Conservation (phyloP, 1,284 basidiomycete species). For the Agroathelia rolfsii region DNA sequence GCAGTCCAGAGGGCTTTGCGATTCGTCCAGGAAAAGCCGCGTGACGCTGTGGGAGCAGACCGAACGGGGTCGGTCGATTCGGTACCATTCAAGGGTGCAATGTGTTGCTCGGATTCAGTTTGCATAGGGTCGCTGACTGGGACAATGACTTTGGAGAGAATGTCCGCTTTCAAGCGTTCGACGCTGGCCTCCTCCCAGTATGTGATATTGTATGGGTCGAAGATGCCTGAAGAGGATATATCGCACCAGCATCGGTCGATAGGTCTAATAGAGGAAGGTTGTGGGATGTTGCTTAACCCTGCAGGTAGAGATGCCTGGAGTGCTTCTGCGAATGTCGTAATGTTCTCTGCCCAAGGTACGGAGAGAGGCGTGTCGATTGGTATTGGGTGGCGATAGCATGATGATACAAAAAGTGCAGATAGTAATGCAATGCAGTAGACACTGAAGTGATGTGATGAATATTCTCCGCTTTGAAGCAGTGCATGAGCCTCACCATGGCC, state of each 20-base stretch:
- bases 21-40: not conserved
- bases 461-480: conserved; percentile 5
- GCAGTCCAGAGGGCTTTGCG: conserved; percentile 1
- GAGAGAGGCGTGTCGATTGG: conserved; percentile 51
- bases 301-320: conserved; percentile 32
- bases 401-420: conserved; percentile 67
- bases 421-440: conserved; percentile 78
- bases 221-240: conserved; percentile 44
- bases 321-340: conserved; percentile 60
- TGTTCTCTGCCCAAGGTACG: conserved; percentile 52
- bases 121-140: too few species aligned
- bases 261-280: conserved; percentile 45
- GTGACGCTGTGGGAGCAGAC: not conserved
- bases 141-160: too few species aligned
- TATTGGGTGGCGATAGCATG: conserved; percentile 78
- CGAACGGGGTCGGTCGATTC: not conserved
- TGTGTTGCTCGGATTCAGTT: conserved; percentile 1
- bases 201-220: conserved; percentile 64
- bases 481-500: conserved; percentile 53
- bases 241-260: conserved; percentile 79
- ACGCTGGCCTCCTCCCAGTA: conserved; percentile 62
- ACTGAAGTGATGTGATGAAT: conserved; percentile 25
- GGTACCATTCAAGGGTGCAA: conserved; percentile 2
- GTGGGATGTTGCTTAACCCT: conserved; percentile 21
- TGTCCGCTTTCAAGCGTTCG: conserved; percentile 32